These are phyloP conservation scores for Panicum hallii DNA, from an alignment of 202 grass and related monocot genomes.

Conservation along the genomic window DNA sequence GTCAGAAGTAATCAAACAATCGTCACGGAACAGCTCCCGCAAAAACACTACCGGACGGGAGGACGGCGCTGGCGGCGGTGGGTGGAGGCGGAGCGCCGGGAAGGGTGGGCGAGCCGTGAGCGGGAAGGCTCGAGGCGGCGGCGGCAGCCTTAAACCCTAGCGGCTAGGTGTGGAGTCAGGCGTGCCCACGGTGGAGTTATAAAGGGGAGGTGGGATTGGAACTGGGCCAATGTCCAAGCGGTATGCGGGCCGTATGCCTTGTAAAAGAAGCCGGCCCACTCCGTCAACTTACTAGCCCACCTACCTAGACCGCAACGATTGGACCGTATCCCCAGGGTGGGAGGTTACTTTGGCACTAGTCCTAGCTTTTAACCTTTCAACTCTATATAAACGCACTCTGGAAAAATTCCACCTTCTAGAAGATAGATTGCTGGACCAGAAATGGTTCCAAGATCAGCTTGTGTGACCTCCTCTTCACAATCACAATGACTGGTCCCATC, in stretches of 20 bases:
- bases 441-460: neutral
- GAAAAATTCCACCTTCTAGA: conserved; percentile 8
- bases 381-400: no score
- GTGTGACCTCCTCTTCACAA: neutral
- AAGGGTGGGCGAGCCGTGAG: neutral
- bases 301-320: neutral
- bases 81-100: neutral
- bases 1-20: no score
- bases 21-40: no score
- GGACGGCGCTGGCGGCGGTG: neutral
- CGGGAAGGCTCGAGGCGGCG: no score
- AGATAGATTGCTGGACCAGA: neutral
- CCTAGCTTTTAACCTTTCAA: neutral
- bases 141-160: conserved; percentile 39
- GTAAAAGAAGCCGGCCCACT: neutral
- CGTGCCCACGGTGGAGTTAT: neutral
- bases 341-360: no score
- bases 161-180: neutral
- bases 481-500: neutral
- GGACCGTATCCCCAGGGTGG: neutral
- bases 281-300: neutral
- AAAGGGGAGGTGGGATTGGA: neutral
- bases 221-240: neutral
- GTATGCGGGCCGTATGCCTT: neutral
- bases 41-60: neutral